Conservation (phyloP, 1,284 basidiomycete species). For the Tranzscheliella williamsii region DNA sequence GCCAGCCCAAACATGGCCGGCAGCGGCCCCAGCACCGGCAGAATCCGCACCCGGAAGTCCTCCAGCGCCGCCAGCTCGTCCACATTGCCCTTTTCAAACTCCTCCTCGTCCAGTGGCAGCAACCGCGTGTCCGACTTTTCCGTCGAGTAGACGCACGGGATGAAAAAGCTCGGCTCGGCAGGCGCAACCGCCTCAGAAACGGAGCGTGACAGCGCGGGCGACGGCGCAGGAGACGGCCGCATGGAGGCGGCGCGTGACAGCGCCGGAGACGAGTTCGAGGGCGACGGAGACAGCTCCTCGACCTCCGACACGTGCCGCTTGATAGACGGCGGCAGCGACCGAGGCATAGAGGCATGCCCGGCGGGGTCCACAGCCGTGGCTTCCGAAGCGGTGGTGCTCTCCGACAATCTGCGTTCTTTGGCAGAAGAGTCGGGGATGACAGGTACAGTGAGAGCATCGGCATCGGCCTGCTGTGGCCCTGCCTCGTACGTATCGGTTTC, state of each 20-base stretch:
- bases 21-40: slow-evolving; percentile 75
- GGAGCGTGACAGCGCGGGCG: not conserved
- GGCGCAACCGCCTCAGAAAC: slow-evolving; percentile 2
- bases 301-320: slow-evolving; percentile 20
- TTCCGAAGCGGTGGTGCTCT: slow-evolving; percentile 28
- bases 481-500: no score
- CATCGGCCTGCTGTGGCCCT: not conserved
- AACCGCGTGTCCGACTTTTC: slow-evolving; percentile 82
- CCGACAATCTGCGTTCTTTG: slow-evolving; percentile 10
- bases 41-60: slow-evolving; percentile 87
- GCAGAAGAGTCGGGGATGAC: not conserved
- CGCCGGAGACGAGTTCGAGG: slow-evolving; percentile 20
- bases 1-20: slow-evolving; percentile 60
- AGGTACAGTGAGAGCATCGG: not conserved
- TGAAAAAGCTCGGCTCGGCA: slow-evolving; percentile 31
- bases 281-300: slow-evolving; percentile 30
- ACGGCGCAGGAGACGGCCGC: slow-evolving; percentile 6
- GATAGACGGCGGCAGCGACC: not conserved
- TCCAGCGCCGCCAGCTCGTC: slow-evolving; percentile 89
- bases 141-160: slow-evolving; percentile 79
- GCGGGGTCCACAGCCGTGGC: slow-evolving; percentile 26
- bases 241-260: slow-evolving; percentile 21
- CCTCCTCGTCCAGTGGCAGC: slow-evolving; percentile 86
- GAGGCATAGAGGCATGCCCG: slow-evolving; percentile 12
- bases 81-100: slow-evolving; percentile 85